Evolutionary conservation across 305 asterid genomes (phyloP).

Genomic region (Salvia sclarea): DNA sequence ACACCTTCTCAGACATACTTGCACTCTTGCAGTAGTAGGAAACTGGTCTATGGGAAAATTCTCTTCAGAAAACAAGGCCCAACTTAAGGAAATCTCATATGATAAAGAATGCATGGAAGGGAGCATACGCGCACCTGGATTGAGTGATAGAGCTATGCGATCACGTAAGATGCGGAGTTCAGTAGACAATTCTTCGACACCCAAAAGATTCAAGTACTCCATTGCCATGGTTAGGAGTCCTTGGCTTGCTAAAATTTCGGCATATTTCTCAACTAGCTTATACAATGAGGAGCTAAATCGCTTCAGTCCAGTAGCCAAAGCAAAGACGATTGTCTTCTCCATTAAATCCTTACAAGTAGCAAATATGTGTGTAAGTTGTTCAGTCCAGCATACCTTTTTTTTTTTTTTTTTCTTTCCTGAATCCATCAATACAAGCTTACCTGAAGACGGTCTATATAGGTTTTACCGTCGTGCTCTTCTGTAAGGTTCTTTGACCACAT

Average conservation of each 20-base stretch:
- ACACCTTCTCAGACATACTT: too few species aligned
- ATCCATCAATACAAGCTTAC: slow-evolving; percentile 40
- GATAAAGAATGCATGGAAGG: slow-evolving; percentile 10
- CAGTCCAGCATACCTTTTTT: slow-evolving; percentile 24
- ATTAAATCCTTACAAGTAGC: slow-evolving; percentile 69
- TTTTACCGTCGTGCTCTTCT: slow-evolving; percentile 65
- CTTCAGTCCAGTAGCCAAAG: slow-evolving; percentile 93
- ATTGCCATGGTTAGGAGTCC: slow-evolving; percentile 93
- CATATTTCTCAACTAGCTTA: slow-evolving; percentile 93
- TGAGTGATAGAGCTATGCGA: slow-evolving; percentile 78
- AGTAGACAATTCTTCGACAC: slow-evolving; percentile 82
- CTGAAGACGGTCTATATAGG: slow-evolving; percentile 87
- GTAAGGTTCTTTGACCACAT: slow-evolving; percentile 89
- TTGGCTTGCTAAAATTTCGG: slow-evolving; percentile 96
- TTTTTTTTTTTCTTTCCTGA: neutral
- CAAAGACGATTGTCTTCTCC: slow-evolving; percentile 96
- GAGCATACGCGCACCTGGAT: slow-evolving; percentile 56
- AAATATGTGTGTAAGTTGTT: slow-evolving; percentile 28
- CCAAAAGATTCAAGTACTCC: slow-evolving; percentile 94
- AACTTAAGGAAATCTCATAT: neutral
- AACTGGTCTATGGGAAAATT: neutral
- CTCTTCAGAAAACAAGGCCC: neutral
- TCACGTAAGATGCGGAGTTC: slow-evolving; percentile 82
- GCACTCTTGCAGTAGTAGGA: neutral
- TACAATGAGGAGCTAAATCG: slow-evolving; percentile 79